Evolutionary conservation across 768 basidiomycete species (phyloP), one percentile per base, ranked within the genome.

Genomic region (Lyophyllum decastes): DNA sequence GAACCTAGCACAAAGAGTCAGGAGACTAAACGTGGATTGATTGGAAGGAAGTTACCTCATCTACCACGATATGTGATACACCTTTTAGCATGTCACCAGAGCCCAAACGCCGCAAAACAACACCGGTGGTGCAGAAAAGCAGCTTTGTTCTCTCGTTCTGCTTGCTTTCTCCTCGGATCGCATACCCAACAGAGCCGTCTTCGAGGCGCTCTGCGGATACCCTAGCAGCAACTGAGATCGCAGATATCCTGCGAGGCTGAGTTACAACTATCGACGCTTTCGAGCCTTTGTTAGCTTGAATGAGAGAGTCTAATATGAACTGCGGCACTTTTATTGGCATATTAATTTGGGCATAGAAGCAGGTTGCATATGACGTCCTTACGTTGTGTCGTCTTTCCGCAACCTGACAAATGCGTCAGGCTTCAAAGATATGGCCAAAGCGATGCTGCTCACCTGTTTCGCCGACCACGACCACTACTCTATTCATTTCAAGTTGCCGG

Each of bases 81-180:
- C 84, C 80, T 34, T 81, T 70, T 16, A 97, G 73, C 35, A 77
- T 79, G 61, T 95, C 91, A 10, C 89, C 89, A 27, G 80, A 77
- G n/a, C 86, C 83, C 12, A 97, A 73, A 17, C 92, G 81, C 55
- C 93, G 78, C 47, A 97, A 79, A 1, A 94, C 82, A n/a, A 97
- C 91, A 74, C 95, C 95, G 10, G 94, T 97, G 2, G 95, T 98
- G 67, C 94, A 94, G 66, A 96, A 97, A 19, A 95, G 73, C 2
- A 95, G 73, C 60, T 90, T 89, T 5, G 92, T 94, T 34, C 80
- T 79, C 22, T 77, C 76, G 10, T 76, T 76, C 48, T 85, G 82
- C 60, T 84, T 90, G 38, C 82, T 85, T 70, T 97, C 94, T 12
- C 95, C 95, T 45, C 95, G 83, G 54, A 97, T 94, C 2, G 88